phyloP scores from a whole-genome alignment of 805 yeast species.

The Vanderwaltozyma verrucispora region DNA sequence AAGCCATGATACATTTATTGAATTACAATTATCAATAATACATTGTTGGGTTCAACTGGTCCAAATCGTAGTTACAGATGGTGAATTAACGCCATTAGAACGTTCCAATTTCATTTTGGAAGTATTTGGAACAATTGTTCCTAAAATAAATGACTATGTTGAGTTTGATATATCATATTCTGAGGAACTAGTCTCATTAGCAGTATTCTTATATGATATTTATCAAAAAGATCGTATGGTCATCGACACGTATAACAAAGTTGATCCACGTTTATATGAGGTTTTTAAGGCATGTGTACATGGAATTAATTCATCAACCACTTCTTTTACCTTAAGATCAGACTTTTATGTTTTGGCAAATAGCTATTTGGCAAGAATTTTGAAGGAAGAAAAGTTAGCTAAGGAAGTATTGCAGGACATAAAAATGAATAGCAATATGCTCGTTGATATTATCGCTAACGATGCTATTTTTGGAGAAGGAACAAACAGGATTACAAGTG shows the following conservation, averaged over 20 bases:
- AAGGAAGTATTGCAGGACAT: slow-evolving; percentile 44
- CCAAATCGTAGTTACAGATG: slow-evolving; percentile 61
- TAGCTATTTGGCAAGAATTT: slow-evolving; percentile 47
- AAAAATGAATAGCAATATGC: slow-evolving; percentile 46
- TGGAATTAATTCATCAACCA: slow-evolving; percentile 61
- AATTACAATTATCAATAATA: slow-evolving; percentile 48
- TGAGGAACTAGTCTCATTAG: slow-evolving; percentile 64
- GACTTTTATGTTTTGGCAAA: slow-evolving; percentile 70
- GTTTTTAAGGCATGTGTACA: slow-evolving; percentile 63
- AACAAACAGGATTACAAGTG: slow-evolving; percentile 59
- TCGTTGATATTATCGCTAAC: slow-evolving; percentile 55
- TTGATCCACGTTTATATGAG: slow-evolving; percentile 52
- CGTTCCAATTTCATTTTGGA: slow-evolving; percentile 61
- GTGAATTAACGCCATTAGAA: slow-evolving; percentile 34
- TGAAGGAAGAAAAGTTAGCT: slow-evolving; percentile 33
- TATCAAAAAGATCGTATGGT: slow-evolving; percentile 40
- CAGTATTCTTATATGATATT: slow-evolving; percentile 57
- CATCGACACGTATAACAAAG: slow-evolving; percentile 25
- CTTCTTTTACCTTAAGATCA: slow-evolving; percentile 60
- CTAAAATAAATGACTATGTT: slow-evolving; percentile 66
- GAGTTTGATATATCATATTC: slow-evolving; percentile 57
- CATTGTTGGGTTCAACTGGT: slow-evolving; percentile 80
- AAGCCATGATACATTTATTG: slow-evolving; percentile 37
- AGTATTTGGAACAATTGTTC: slow-evolving; percentile 63
- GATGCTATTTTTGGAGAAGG: slow-evolving; percentile 80